Evolutionary conservation across 176 grass and related monocot species (phyloP), one percentile per base, ranked within the genome.

Genomic region (Triticum monococcum): DNA sequence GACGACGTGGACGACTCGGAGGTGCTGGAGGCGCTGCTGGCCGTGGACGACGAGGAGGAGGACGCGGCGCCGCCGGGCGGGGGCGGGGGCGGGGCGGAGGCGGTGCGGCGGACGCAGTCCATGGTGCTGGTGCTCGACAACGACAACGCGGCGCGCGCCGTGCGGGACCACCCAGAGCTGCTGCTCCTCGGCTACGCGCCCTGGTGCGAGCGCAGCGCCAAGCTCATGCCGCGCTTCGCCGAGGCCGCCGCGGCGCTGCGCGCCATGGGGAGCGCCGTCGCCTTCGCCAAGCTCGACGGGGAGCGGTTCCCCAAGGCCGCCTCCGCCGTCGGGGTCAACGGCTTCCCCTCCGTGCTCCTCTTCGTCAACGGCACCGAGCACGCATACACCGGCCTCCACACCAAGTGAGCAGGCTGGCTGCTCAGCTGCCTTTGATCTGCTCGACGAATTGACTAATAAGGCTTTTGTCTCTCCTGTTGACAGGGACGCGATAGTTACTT

Each of bases 161-260:
- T 96, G 57, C 82, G 78, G 68, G 90, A 91, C 33, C 90, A 92
- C 67, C 88, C 86, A 72, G 52, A 94, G 80, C 85, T 98, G 16
- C 88, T 98, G 4, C 90, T 98, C 11, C 92, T 98, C 4, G 97
- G 97, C 1, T 98, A 96, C 76, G 88, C 97, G 32, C 97, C 97
- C 35, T 98, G 97, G 94, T 95, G 91, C 86, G 90, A 86, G 81
- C 94, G 89, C 79, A 98, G 96, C 69, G 96, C 96, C 48, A 46
- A 90, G 88, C 87, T 98, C 88, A 98, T 98, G 96, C 96, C 96
- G 12, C 88, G 88, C 5, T 96, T 98, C 72, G 93, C 96, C 7
- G 93, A 98, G 92, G 96, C 96, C 9, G 93, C 96, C 13, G 86
- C 90, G 38, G 86, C 76, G 69, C 90, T 98, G 59, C 91, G 92